Conservation (phyloP, 2,329 filamentous ascomycete species). For the Botrytis sinoallii region DNA sequence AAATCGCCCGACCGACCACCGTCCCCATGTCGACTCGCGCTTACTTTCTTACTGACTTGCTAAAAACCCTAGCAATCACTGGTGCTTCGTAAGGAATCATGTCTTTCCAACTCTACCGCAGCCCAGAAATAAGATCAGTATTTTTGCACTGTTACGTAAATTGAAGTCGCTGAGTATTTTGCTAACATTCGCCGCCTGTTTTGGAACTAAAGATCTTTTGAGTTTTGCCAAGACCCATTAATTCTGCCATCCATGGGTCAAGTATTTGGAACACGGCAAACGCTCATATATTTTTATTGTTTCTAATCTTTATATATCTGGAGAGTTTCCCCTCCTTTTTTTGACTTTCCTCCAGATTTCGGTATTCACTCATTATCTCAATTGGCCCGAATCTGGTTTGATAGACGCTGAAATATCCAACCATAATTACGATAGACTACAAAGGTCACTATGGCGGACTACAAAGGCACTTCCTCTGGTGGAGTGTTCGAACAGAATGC, state of each 20-base stretch:
- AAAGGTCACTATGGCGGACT: conserved; percentile 10
- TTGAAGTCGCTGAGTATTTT: not conserved
- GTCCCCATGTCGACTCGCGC: conserved; percentile 2
- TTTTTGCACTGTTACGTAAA: conserved; percentile 14
- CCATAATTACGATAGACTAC: not conserved
- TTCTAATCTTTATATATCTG: conserved; percentile 3
- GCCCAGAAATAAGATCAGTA: not conserved
- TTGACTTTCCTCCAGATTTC: not conserved
- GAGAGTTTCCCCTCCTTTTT: not conserved
- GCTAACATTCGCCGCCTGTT: conserved; percentile 1
- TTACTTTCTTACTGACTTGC: not conserved
- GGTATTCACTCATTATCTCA: conserved; percentile 1
- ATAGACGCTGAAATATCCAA: not conserved
- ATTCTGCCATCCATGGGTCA: not conserved
- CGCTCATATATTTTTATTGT: not conserved
- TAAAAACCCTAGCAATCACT: not conserved
- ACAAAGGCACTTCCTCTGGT: conserved; percentile 7
- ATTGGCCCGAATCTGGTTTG: not conserved
- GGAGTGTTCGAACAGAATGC: not conserved
- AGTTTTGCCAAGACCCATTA: conserved; percentile 10
- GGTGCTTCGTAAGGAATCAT: not conserved
- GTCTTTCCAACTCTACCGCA: not conserved
- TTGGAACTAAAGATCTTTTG: conserved; percentile 7
- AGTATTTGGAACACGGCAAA: conserved; percentile 7
- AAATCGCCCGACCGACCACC: conserved; percentile 4